These are phyloP conservation scores for Beauveria brongniartii DNA, from an alignment of 2,329 filamentous ascomycete genomes.

Conservation along the genomic window DNA sequence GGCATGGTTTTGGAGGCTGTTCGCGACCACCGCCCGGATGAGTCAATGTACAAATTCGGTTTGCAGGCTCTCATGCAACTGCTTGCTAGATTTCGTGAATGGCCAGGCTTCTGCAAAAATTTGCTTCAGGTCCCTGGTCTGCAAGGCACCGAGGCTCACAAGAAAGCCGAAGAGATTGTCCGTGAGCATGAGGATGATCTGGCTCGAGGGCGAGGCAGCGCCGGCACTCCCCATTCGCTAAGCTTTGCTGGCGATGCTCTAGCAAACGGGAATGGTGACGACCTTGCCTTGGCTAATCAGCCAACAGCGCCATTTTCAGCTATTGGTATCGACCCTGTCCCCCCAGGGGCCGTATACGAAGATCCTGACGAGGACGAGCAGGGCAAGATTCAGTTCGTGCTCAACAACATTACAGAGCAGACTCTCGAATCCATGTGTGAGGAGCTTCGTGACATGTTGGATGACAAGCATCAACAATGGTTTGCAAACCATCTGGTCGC, in stretches of 20 bases:
- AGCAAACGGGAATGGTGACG: conserved; percentile 64
- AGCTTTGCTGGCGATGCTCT: conserved; percentile 40
- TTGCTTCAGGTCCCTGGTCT: conserved; percentile 75
- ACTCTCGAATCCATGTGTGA: conserved; percentile 79
- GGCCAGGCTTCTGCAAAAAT: conserved; percentile 89
- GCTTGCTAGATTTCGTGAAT: conserved; percentile 74
- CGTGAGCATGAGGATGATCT: conserved; percentile 57
- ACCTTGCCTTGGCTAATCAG: conserved; percentile 49
- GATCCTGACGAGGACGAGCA: conserved; percentile 79
- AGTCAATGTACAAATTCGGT: conserved; percentile 97
- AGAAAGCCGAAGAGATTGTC: conserved; percentile 73
- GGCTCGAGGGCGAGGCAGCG: conserved; percentile 46
- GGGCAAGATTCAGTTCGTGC: conserved; percentile 87
- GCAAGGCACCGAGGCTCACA: conserved; percentile 75
- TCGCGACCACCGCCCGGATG: conserved; percentile 70
- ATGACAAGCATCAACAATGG: conserved; percentile 84
- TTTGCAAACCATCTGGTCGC: conserved; percentile 94
- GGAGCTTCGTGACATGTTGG: conserved; percentile 71
- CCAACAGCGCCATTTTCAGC: conserved; percentile 66
- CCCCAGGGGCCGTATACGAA: conserved; percentile 58
- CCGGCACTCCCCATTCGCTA: conserved; percentile 29
- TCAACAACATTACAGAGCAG: conserved; percentile 91
- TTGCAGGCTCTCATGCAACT: conserved; percentile 90
- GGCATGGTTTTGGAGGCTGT: conserved; percentile 98
- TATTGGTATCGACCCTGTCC: conserved; percentile 65